Base-by-base conservation (phyloP, 2,329 filamentous ascomycete genomes). In the Colletotrichum echinochloae region DNA sequence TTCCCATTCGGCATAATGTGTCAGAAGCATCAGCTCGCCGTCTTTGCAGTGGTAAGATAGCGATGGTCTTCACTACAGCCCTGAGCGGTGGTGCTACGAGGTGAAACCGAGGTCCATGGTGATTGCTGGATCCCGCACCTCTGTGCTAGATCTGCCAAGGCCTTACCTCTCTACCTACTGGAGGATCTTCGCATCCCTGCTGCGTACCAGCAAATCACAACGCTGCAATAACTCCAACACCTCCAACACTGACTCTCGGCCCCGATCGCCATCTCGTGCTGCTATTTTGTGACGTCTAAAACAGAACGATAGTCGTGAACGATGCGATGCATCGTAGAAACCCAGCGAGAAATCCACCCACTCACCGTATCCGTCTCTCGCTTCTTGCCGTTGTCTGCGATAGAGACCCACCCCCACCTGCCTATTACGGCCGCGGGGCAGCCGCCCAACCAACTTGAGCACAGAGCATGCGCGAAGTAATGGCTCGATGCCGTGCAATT, bases 351-450 rank as follows among this genome's bases (percentile, higher is more conserved):
- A 46, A 14, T 11, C 16, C 39, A 41, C 18, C 37, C 3, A 16
- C 39, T 44, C 20, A 44, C 20, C 20, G 39, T 41, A 41, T 11
- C 7, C 41, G 20, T 44, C n/a, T 11, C 20, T n/a, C n/a, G 18
- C 5, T 9, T n/a, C 20, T 20, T 26, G 1, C 6, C 11, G 23
- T n/a, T n/a, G 9, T 46, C 8, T 48, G 46, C n/a, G 46, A 28
- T 3, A 2, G 7, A 20, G 49, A 52, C 49, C 49, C 49, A 11
- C 49, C 49, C 49, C 49, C 49, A 52, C 49, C 16, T 52, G 28
- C 49, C 49, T 52, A 52, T 30, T 52, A 20, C 28, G 49, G 49
- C 49, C 28, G 49, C 49, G 26, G 49, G 49, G 28, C 28, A 49
- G 3, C 4, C 2, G 2, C 28, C 6, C 33, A 18, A 20, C 26